phyloP scores from a whole-genome alignment of 2,329 filamentous ascomycete species.

The Aspergillus unguis region DNA sequence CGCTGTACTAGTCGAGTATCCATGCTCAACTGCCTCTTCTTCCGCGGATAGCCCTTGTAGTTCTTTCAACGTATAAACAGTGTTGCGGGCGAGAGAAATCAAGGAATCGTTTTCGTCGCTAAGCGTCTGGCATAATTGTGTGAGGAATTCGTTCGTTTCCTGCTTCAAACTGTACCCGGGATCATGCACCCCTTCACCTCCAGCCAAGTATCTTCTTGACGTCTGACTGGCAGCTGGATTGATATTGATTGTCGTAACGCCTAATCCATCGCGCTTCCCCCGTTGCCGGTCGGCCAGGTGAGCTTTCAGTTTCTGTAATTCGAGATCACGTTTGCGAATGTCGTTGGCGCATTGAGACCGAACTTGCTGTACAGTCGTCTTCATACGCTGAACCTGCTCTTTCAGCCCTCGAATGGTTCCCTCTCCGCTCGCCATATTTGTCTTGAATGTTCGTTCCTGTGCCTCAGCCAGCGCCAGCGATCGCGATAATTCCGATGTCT shows the following conservation, averaged over 20 bases:
- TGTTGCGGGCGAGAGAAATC: constrained; percentile 67
- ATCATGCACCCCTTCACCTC: constrained; percentile 48
- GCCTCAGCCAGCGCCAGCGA: constrained; percentile 61
- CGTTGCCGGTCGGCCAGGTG: constrained; percentile 70
- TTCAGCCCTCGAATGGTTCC: constrained; percentile 70
- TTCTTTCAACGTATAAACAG: constrained; percentile 65
- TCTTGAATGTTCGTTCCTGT: constrained; percentile 66
- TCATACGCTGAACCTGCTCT: constrained; percentile 77
- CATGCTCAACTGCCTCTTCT: constrained; percentile 28
- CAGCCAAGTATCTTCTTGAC: constrained; percentile 26
- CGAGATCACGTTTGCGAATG: constrained; percentile 81
- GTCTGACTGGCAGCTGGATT: constrained; percentile 40
- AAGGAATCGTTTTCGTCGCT: constrained; percentile 90
- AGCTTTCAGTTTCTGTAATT: constrained; percentile 84
- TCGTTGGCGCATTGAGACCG: constrained; percentile 86
- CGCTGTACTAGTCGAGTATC: constrained; percentile 26
- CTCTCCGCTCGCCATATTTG: constrained; percentile 71
- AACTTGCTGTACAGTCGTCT: constrained; percentile 75
- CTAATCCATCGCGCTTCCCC: constrained; percentile 54
- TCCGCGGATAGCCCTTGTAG: constrained; percentile 51
- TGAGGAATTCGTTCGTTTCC: constrained; percentile 90
- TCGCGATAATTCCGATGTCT: constrained; percentile 55
- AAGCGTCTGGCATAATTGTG: constrained; percentile 73
- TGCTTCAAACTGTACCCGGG: constrained; percentile 68
- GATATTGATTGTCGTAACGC: constrained; percentile 48